Evolutionary conservation across 805 yeast genomes (phyloP), one percentile per base, ranked within the genome.

Genomic region (Tetrapisispora fleetii): DNA sequence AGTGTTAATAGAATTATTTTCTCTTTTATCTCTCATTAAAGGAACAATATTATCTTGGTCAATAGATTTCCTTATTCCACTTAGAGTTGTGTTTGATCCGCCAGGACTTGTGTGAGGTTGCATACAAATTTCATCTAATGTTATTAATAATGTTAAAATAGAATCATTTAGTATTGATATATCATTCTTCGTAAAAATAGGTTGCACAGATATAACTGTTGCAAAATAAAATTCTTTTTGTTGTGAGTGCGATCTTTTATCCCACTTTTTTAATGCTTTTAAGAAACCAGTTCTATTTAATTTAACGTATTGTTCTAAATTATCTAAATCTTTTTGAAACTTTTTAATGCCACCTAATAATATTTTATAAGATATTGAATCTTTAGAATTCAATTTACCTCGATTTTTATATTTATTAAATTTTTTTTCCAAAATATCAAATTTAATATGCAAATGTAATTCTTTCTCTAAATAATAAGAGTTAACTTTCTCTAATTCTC

Each of bases 221-320:
- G 88, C 81, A 44, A 93, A 74, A 63, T 90, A 93, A 46, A 93
- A 73, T 63, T 93, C 99, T 61, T 90, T 89, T 7, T 96, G 89
- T 56, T 87, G 95, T 2, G 96, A 86, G 60, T 91, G 89, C 21
- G 96, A 88, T 52, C 97, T 74, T 67, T 93, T 93, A 68, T 93
- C 99, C 99, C 99, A 93, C 69, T 93, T 93, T 65, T 93, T 93
- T 59, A 93, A 77, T 28, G 88, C 97, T 68, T 93, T 93, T 21
- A 95, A 82, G 67, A 93, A 93, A 14, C 99, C 99, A 0, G 95
- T 87, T 59, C 90, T 96, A 63, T 93, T 93, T 50, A 93, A 74
- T 65, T 90, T 97, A 37, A 93, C 88, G 67, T 86, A 93, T 65
- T 91, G 97, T 62, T 93, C 96, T 27, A 93, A 72, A 50, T 95